Percentiles rank a stretch among this genome's conserved stretches.
phyloP scores from a whole-genome alignment of 2,329 filamentous ascomycete genomes.

The Monascus ruber region DNA sequence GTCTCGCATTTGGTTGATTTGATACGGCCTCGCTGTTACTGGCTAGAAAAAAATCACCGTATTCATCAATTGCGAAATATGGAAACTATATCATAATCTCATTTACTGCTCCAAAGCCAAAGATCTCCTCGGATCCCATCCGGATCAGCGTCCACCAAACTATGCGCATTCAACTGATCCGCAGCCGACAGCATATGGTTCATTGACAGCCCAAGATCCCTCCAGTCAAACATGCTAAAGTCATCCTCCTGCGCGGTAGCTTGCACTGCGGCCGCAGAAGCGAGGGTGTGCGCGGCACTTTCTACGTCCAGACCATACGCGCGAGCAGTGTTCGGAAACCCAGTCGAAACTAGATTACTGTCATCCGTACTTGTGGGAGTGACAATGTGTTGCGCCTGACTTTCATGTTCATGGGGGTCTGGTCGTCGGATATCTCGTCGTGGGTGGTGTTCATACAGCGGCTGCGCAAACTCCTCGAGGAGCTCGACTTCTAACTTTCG shows the following conservation, averaged over 20 bases:
- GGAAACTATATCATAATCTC: background rate
- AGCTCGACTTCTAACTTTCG: conserved; percentile 14
- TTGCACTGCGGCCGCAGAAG: background rate
- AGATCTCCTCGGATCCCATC: conserved; percentile 7
- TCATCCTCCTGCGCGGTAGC: conserved; percentile 2
- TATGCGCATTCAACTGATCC: conserved; percentile 9
- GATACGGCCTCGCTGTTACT: no score
- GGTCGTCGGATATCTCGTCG: background rate
- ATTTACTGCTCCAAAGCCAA: conserved; percentile 10
- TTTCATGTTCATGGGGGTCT: background rate
- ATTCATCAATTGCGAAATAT: no score
- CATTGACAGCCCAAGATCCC: conserved; percentile 10
- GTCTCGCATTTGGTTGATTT: no score
- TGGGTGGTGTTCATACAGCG: background rate
- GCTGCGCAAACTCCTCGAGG: conserved; percentile 9
- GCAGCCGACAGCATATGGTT: conserved; percentile 12
- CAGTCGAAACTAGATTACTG: background rate
- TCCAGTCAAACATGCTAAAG: conserved; percentile 9
- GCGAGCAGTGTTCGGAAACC: background rate
- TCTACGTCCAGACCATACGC: background rate
- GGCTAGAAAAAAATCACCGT: no score
- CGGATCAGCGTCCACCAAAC: conserved; percentile 6
- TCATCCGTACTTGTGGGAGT: background rate
- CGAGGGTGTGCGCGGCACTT: background rate
- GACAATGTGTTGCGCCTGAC: background rate